Conservation (phyloP, 2,329 filamentous ascomycete species). For the Sclerotiophoma versabilis region DNA sequence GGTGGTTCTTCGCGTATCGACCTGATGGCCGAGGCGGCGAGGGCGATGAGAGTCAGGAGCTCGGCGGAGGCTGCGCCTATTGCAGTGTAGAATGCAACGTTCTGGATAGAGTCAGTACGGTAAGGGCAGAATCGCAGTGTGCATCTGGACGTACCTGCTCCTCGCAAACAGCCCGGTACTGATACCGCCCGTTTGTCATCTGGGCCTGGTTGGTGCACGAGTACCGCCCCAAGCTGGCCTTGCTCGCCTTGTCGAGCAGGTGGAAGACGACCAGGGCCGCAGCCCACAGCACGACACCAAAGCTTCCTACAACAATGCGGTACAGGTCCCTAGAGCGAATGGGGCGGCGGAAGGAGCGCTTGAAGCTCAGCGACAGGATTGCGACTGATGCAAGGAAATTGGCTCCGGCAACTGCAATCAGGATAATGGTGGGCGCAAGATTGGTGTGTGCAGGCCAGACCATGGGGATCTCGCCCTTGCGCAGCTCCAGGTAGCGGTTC, state of each 20-base stretch:
- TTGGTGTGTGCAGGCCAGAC: constrained; percentile 48
- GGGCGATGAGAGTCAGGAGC: constrained; percentile 41
- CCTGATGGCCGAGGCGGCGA: constrained; percentile 39
- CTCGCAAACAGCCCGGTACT: constrained; percentile 48
- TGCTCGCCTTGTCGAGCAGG: constrained; percentile 46
- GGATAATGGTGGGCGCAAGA: constrained; percentile 45
- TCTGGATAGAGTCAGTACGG: constrained; percentile 33
- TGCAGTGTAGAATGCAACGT: constrained; percentile 47
- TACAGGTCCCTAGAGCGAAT: constrained; percentile 45
- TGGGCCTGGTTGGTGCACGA: constrained; percentile 44
- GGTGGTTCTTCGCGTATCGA: constrained; percentile 35
- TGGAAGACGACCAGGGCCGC: constrained; percentile 43
- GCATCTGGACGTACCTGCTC: constrained; percentile 40
- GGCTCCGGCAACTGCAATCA: constrained; percentile 41
- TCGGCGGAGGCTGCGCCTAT: constrained; percentile 44
- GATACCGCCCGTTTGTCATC: constrained; percentile 46
- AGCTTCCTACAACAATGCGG: constrained; percentile 44
- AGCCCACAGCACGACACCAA: constrained; percentile 45
- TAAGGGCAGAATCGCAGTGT: no score
- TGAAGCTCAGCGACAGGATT: constrained; percentile 42
- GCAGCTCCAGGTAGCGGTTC: constrained; percentile 46
- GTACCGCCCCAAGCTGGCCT: constrained; percentile 47
- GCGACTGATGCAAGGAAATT: constrained; percentile 47
- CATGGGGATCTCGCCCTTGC: constrained; percentile 48
- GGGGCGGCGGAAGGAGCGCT: constrained; percentile 43